These are phyloP conservation scores for Fomitopsis palustris DNA, from an alignment of 1,284 basidiomycete genomes.

Conservation along the genomic window DNA sequence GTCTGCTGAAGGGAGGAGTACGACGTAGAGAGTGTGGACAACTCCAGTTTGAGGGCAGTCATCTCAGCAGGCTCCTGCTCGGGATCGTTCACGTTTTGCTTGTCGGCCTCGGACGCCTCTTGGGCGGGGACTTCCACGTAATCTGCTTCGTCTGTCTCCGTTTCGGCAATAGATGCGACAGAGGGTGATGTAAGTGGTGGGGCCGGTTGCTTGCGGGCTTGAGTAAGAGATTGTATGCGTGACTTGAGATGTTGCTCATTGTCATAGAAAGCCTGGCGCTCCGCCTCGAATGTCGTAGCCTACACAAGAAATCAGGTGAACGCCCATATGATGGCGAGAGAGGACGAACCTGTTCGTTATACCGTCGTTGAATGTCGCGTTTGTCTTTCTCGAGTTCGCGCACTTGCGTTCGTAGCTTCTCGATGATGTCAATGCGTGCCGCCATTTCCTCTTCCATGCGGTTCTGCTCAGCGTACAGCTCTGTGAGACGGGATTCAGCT, in stretches of 20 bases:
- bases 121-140: conserved; percentile 15
- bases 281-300: conserved; percentile 78
- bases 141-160: conserved; percentile 39
- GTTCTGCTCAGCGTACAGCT: conserved; percentile 75
- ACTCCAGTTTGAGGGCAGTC: conserved; percentile 72
- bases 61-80: conserved; percentile 79
- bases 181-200: conserved; percentile 28
- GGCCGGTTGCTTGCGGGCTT: conserved; percentile 51
- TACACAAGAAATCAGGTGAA: conserved; percentile 27
- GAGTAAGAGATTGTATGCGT: conserved; percentile 73
- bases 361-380: conserved; percentile 70
- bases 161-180: conserved; percentile 37
- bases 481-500: conserved; percentile 66
- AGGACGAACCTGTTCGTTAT: conserved; percentile 70
- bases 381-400: conserved; percentile 82
- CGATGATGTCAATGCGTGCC: conserved; percentile 72
- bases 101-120: conserved; percentile 20
- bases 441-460: conserved; percentile 75
- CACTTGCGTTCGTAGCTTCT: conserved; percentile 73
- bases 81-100: conserved; percentile 52
- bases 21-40: conserved; percentile 79
- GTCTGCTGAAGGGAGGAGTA: conserved; percentile 77
- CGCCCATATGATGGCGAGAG: not conserved
- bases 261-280: conserved; percentile 82
- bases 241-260: conserved; percentile 86